A percentile compares a stretch with the other conserved stretches of the same genome.
Conservation (phyloP, 2,329 filamentous ascomycete genomes). For the Colletotrichum sp. region DNA sequence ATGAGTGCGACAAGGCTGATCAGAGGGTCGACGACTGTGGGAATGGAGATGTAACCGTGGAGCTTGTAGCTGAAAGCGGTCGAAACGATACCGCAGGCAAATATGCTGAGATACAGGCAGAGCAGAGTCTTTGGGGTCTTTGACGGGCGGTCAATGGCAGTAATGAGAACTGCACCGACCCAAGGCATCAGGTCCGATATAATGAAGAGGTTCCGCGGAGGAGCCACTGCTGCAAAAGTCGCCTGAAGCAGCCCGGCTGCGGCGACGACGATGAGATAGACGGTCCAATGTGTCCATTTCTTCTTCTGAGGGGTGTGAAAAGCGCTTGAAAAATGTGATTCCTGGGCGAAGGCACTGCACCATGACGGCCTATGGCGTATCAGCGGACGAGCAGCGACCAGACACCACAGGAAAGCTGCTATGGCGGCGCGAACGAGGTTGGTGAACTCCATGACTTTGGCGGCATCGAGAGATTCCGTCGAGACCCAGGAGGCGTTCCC, state of each 20-base stretch:
- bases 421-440: conserved; percentile 34
- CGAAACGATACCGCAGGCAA: conserved; percentile 34
- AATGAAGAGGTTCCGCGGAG: conserved; percentile 28
- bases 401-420: conserved; percentile 32
- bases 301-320: conserved; percentile 22
- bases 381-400: conserved; percentile 29
- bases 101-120: conserved; percentile 39
- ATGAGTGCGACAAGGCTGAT: conserved; percentile 31
- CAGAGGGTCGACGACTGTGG: conserved; percentile 26
- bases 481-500: not conserved
- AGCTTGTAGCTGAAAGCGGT: conserved; percentile 28
- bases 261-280: conserved; percentile 36
- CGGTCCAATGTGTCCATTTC: conserved; percentile 45
- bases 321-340: conserved; percentile 29
- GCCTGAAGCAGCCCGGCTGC: conserved; percentile 39
- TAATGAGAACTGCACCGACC: conserved; percentile 40
- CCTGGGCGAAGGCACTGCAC: conserved; percentile 48
- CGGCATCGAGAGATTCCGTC: not conserved
- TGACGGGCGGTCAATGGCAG: conserved; percentile 40
- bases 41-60: conserved; percentile 23
- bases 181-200: conserved; percentile 45
- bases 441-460: not conserved
- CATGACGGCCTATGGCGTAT: conserved; percentile 40
- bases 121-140: conserved; percentile 47
- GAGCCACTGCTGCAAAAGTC: conserved; percentile 32